These are phyloP conservation scores for Hygrophila difformis DNA, from an alignment of 257 asterid genomes.

Conservation along the genomic window DNA sequence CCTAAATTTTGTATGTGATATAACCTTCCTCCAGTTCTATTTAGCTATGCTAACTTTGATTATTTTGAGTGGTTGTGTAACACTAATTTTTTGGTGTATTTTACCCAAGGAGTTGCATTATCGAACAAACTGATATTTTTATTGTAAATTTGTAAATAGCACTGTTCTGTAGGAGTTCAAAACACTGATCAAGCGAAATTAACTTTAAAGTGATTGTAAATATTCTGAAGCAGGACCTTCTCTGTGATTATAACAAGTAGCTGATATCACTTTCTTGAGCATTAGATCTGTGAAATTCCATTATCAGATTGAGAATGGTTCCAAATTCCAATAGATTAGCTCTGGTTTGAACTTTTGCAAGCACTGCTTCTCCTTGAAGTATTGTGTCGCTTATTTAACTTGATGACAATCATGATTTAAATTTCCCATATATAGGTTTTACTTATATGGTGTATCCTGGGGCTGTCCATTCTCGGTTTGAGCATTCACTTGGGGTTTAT, in stretches of 20 bases:
- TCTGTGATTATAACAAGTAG: no score
- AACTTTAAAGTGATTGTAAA: no score
- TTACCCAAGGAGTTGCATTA: no score
- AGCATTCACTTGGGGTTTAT: conserved; percentile 90
- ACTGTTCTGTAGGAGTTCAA: no score
- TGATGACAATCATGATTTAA: conserved; percentile 11
- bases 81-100: no score
- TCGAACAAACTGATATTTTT: no score
- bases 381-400: conserved; percentile 4
- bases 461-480: conserved; percentile 93
- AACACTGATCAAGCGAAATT: no score
- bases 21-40: background rate
- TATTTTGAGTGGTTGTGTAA: conserved; percentile 4
- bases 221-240: no score
- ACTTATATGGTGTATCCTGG: conserved; percentile 85
- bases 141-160: no score
- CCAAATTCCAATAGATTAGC: conserved; percentile 6
- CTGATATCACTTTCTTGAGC: no score
- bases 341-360: conserved; percentile 7
- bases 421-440: conserved; percentile 37
- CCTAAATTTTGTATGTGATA: background rate
- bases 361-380: conserved; percentile 6
- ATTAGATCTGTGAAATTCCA: conserved; percentile 3
- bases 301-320: conserved; percentile 9
- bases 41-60: background rate